Evolutionary conservation across 768 basidiomycete genomes (phyloP).

Genomic region (Candolleomyces eurysporus): DNA sequence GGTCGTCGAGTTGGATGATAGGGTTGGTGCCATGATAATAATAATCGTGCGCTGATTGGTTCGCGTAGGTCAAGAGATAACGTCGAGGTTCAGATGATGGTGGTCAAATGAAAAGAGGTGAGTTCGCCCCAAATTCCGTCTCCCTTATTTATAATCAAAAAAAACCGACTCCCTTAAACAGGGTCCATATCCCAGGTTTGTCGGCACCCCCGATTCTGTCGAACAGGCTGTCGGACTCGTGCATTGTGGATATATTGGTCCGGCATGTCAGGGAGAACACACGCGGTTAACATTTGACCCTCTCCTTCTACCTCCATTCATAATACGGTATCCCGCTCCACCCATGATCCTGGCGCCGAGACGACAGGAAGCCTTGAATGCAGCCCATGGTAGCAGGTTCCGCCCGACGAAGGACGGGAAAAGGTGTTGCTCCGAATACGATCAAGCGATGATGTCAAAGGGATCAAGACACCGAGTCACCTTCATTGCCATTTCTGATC

Average conservation of each 20-base stretch:
- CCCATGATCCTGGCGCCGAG: no score
- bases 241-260: no score
- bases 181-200: no score
- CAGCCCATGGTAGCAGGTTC: not conserved
- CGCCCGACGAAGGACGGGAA: not conserved
- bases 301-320: no score
- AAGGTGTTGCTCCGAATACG: not conserved
- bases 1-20: conserved; percentile 8
- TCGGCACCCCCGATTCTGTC: no score
- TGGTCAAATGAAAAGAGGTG: not conserved
- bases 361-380: not conserved
- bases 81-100: not conserved
- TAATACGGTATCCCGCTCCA: no score
- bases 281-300: no score
- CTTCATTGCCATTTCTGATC: no score
- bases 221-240: no score
- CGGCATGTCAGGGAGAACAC: no score
- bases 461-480: not conserved
- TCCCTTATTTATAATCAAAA: no score
- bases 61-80: not conserved
- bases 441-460: not conserved
- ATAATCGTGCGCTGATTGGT: not conserved
- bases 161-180: no score
- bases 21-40: not conserved
- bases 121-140: not conserved